Evolutionary conservation across 495 filamentous ascomycete species (phyloP).

Genomic region (Cenococcum geophilum): DNA sequence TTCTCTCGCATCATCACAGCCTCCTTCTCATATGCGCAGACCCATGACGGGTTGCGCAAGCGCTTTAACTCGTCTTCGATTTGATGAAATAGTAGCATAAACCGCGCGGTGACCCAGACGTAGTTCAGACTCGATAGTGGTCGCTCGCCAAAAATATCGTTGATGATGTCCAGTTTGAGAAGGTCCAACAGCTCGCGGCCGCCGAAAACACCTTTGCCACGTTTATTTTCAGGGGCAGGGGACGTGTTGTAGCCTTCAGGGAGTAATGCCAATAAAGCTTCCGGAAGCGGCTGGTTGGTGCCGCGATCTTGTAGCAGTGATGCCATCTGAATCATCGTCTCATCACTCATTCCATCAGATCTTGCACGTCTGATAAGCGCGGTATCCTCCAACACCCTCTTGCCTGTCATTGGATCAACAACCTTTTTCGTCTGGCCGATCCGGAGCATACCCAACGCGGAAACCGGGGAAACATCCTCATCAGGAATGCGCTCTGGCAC

Average conservation of each 20-base stretch:
- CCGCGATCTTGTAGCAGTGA: background rate
- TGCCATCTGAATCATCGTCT: slow-evolving; percentile 15
- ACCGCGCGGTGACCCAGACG: slow-evolving; percentile 25
- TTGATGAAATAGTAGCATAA: slow-evolving; percentile 25
- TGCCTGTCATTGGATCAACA: slow-evolving; percentile 32
- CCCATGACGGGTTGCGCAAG: slow-evolving; percentile 28
- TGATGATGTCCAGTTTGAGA: slow-evolving; percentile 32
- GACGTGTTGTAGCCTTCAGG: background rate
- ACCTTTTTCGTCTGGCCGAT: slow-evolving; percentile 30
- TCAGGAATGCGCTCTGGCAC: slow-evolving; percentile 34
- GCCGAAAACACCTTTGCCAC: background rate
- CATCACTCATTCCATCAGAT: slow-evolving; percentile 24
- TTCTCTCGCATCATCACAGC: slow-evolving; percentile 20
- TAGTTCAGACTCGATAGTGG: slow-evolving; percentile 37
- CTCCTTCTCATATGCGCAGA: slow-evolving; percentile 29
- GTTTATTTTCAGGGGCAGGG: background rate
- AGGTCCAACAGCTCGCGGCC: slow-evolving; percentile 24
- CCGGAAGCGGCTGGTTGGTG: background rate
- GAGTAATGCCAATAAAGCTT: background rate
- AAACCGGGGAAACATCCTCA: slow-evolving; percentile 28
- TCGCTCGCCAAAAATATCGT: slow-evolving; percentile 30
- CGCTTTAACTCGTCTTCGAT: slow-evolving; percentile 20
- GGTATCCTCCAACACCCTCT: slow-evolving; percentile 32
- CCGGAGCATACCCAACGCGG: slow-evolving; percentile 25
- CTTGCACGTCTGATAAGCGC: slow-evolving; percentile 35